A percentile compares a stretch with the other conserved stretches of the same genome.
These are phyloP conservation scores for Barnettozyma vustinii DNA, from an alignment of 805 yeast species.

Conservation along the genomic window DNA sequence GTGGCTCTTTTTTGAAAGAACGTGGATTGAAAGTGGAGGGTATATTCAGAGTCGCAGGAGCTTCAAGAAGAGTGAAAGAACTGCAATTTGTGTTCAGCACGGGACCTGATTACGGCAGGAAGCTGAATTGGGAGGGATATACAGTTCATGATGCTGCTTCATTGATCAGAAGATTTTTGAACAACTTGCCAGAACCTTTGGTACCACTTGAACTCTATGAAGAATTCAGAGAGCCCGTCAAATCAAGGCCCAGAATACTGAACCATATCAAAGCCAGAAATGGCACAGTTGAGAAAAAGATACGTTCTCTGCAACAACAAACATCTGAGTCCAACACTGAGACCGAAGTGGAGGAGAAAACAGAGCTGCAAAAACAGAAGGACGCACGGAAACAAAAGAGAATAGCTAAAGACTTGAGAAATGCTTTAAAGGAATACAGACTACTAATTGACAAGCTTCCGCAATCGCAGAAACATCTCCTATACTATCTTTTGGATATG, in stretches of 20 bases:
- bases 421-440: constrained; percentile 70
- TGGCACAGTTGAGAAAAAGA: constrained; percentile 33
- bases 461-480: constrained; percentile 68
- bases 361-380: constrained; percentile 27
- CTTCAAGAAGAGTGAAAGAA: constrained; percentile 80
- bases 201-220: constrained; percentile 77
- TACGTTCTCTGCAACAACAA: constrained; percentile 22
- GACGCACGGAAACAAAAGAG: constrained; percentile 42
- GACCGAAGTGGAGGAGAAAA: constrained; percentile 20
- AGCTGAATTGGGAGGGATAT: constrained; percentile 82
- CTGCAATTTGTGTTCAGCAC: constrained; percentile 77
- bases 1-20: constrained; percentile 80
- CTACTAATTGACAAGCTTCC: constrained; percentile 65
- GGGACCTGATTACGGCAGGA: constrained; percentile 87
- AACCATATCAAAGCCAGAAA: constrained; percentile 61
- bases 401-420: constrained; percentile 57
- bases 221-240: constrained; percentile 70
- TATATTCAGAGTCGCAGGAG: constrained; percentile 89
- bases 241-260: constrained; percentile 55
- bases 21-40: constrained; percentile 82
- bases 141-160: constrained; percentile 97
- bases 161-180: constrained; percentile 76
- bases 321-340: background rate
- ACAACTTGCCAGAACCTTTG: constrained; percentile 87
- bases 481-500: constrained; percentile 82